These are phyloP conservation scores for Talaromyces amestolkiae DNA, from an alignment of 2,329 filamentous ascomycete genomes.

Conservation along the genomic window DNA sequence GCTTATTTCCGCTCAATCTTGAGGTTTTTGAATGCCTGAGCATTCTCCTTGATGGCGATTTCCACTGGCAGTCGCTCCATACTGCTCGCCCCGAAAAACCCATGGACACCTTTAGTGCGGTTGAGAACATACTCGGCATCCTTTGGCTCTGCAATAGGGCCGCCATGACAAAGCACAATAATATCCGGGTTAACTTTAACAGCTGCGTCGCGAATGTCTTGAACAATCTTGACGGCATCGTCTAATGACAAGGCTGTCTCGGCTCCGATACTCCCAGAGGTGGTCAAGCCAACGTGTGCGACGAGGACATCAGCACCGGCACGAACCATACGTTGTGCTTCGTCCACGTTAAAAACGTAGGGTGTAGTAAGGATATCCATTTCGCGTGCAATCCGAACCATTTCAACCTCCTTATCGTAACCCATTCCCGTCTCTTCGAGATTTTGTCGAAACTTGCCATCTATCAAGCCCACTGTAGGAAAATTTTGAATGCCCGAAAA, in stretches of 20 bases:
- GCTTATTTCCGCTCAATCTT: constrained; percentile 23
- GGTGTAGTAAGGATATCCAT: constrained; percentile 66
- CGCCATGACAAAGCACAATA: constrained; percentile 68
- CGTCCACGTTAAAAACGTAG: constrained; percentile 65
- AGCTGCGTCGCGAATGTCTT: constrained; percentile 63
- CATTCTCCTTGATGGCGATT: constrained; percentile 60
- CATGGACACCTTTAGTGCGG: constrained; percentile 63
- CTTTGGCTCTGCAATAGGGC: constrained; percentile 62
- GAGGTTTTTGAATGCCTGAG: constrained; percentile 53
- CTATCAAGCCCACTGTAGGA: constrained; percentile 68
- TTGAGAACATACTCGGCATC: constrained; percentile 64
- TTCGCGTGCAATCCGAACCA: constrained; percentile 59
- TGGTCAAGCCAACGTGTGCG: constrained; percentile 67
- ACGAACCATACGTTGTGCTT: constrained; percentile 60
- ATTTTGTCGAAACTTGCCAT: constrained; percentile 64
- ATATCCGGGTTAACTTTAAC: constrained; percentile 56
- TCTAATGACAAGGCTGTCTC: constrained; percentile 61
- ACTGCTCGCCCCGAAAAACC: constrained; percentile 67
- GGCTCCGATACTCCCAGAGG: constrained; percentile 63
- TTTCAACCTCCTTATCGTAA: constrained; percentile 64
- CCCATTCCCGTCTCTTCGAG: constrained; percentile 72
- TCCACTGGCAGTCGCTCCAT: constrained; percentile 70
- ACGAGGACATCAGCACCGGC: constrained; percentile 67
- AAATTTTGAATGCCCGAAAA: constrained; percentile 73
- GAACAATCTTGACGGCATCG: constrained; percentile 61